Evolutionary conservation across 139 green algal species (phyloP).

Genomic region (Pseudopediastrum boryanum): DNA sequence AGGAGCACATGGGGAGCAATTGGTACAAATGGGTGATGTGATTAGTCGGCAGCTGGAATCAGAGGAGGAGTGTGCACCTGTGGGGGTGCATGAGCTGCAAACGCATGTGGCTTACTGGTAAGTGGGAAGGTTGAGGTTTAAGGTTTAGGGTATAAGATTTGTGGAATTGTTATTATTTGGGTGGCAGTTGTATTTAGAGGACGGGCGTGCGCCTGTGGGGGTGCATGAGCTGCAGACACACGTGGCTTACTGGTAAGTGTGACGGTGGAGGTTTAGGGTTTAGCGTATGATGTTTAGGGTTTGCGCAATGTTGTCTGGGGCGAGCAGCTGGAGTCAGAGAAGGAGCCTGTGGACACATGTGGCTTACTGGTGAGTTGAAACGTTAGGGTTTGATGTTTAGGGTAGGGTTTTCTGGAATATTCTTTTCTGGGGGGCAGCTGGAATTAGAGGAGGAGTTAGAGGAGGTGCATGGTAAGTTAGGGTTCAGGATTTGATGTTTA

Average conservation of each 20-base stretch:
- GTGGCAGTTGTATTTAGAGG: neutral
- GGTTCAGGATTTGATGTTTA: neutral
- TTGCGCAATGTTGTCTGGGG: no score
- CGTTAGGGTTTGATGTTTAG: no score
- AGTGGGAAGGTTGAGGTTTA: neutral
- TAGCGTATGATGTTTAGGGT: no score
- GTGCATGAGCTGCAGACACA: neutral
- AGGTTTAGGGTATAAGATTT: neutral
- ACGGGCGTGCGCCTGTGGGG: neutral
- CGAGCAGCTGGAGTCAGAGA: no score
- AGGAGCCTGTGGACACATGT: no score
- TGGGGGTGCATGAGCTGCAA: constrained; percentile 28
- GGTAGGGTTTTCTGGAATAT: no score
- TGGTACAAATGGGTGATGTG: no score
- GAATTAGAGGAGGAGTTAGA: no score
- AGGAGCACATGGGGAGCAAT: no score
- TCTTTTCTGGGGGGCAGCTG: no score
- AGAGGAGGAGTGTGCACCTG: constrained; percentile 31
- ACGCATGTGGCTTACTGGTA: constrained; percentile 32
- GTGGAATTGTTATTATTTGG: neutral
- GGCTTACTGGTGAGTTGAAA: constrained; percentile 3
- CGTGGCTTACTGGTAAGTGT: constrained; percentile 2
- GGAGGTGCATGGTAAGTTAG: no score
- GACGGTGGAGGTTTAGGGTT: no score
- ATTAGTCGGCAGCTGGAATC: constrained; percentile 6